Evolutionary conservation across 768 basidiomycete genomes (phyloP).

Genomic region (Pleurotus sapidus): DNA sequence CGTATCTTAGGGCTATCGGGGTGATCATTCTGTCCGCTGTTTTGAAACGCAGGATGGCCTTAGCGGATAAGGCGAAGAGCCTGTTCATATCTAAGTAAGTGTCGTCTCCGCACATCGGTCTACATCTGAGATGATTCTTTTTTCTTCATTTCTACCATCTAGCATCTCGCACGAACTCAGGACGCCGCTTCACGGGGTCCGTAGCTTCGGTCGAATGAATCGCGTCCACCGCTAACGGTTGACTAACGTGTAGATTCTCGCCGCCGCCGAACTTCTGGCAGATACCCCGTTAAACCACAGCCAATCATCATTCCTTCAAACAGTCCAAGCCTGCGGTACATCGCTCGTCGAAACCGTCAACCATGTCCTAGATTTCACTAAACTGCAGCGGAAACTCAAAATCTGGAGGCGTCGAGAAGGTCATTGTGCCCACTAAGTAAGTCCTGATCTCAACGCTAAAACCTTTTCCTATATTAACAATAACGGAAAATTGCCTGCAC

Average conservation of each 20-base stretch:
- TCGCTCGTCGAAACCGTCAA: slow-evolving; percentile 96
- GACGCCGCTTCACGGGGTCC: slow-evolving; percentile 87
- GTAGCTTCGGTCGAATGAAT: slow-evolving; percentile 16
- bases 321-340: slow-evolving; percentile 93
- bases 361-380: slow-evolving; percentile 95
- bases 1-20: slow-evolving; percentile 89
- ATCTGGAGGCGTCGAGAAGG: slow-evolving; percentile 73
- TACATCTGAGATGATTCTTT: neutral
- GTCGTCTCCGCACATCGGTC: neutral
- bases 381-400: slow-evolving; percentile 86
- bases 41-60: slow-evolving; percentile 86
- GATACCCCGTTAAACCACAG: slow-evolving; percentile 81
- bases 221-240: neutral
- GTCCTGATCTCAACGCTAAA: slow-evolving; percentile 18
- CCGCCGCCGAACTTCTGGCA: slow-evolving; percentile 86
- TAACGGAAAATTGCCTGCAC: no score
- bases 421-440: slow-evolving; percentile 65
- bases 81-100: slow-evolving; percentile 87
- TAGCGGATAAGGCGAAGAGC: slow-evolving; percentile 93
- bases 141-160: neutral
- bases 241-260: slow-evolving; percentile 61
- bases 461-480: neutral
- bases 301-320: slow-evolving; percentile 86
- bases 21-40: slow-evolving; percentile 94
- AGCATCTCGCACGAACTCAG: slow-evolving; percentile 91